Percentiles rank a stretch among this genome's conserved stretches.
Evolutionary conservation across 306 rosid species (phyloP).

Genomic region (Quercus ilex): DNA sequence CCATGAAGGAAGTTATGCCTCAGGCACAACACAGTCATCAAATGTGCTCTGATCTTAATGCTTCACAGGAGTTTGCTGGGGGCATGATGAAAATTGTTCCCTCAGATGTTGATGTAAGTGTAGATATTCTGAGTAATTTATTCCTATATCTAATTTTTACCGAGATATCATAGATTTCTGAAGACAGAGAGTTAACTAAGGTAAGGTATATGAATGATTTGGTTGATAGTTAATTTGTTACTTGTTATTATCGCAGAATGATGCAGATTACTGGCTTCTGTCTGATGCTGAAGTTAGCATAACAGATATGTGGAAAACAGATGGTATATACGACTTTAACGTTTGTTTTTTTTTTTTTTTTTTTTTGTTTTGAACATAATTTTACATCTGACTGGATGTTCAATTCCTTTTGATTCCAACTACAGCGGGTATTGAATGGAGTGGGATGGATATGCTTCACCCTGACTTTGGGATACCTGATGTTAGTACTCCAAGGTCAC

Average conservation of each 20-base stretch:
- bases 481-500: conserved; percentile 35
- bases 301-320: conserved; percentile 96
- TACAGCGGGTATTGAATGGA: conserved; percentile 78
- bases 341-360: background rate
- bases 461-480: conserved; percentile 61
- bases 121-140: conserved; percentile 3
- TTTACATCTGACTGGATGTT: background rate
- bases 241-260: conserved; percentile 61
- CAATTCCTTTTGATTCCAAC: conserved; percentile 43
- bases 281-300: conserved; percentile 96
- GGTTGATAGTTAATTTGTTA: background rate
- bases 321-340: conserved; percentile 72
- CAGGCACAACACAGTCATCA: conserved; percentile 57
- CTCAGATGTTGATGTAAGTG: conserved; percentile 89
- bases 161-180: background rate
- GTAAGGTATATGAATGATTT: background rate
- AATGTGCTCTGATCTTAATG: conserved; percentile 50
- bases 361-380: background rate
- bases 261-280: conserved; percentile 96
- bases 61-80: conserved; percentile 68
- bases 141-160: background rate
- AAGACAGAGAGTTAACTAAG: background rate
- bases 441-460: conserved; percentile 63
- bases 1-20: conserved; percentile 51
- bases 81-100: conserved; percentile 99